Conservation (phyloP, 164 flowering plant species). For the Aristolochia contorta region DNA sequence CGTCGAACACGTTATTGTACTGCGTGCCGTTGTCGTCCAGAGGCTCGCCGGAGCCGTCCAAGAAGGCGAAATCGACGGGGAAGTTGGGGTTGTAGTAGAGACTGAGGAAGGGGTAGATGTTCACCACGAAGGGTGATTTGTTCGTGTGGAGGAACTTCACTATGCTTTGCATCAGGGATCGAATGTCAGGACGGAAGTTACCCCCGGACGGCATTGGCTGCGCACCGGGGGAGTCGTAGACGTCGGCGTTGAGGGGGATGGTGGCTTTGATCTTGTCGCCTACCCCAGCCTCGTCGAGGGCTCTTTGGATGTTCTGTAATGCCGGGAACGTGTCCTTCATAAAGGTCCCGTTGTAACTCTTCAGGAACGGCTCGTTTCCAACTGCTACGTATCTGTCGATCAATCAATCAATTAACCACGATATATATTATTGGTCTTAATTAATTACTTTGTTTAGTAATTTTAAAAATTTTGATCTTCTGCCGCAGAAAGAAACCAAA, state of each 20-base stretch:
- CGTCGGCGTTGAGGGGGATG: conserved; percentile 83
- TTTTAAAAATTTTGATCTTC: too few relatives aligned
- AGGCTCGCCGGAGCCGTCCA: conserved; percentile 45
- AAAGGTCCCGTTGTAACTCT: conserved; percentile 55
- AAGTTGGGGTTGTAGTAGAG: conserved; percentile 57
- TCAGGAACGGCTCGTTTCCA: conserved; percentile 83
- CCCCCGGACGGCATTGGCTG: conserved; percentile 57
- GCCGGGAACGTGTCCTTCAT: conserved; percentile 55
- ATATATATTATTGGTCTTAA: too few relatives aligned
- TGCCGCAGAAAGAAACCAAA: too few relatives aligned
- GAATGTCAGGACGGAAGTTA: conserved; percentile 58
- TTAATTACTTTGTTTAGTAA: too few relatives aligned
- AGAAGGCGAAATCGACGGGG: conserved; percentile 78
- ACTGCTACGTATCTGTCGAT: conserved; percentile 69
- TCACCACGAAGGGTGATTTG: conserved; percentile 64
- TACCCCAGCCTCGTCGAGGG: conserved; percentile 59
- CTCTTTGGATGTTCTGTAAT: conserved; percentile 69
- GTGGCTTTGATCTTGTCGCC: conserved; percentile 71
- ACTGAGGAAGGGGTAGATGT: conserved; percentile 91
- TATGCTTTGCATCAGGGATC: conserved; percentile 46
- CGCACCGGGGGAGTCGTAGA: conserved; percentile 43
- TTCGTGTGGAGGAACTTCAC: conserved; percentile 43
- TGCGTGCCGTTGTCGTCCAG: conserved; percentile 32
- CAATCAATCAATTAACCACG: background rate
- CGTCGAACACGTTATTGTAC: conserved; percentile 81